Base-by-base conservation (phyloP, 306 rosid species). In the Cucumis melo region DNA sequence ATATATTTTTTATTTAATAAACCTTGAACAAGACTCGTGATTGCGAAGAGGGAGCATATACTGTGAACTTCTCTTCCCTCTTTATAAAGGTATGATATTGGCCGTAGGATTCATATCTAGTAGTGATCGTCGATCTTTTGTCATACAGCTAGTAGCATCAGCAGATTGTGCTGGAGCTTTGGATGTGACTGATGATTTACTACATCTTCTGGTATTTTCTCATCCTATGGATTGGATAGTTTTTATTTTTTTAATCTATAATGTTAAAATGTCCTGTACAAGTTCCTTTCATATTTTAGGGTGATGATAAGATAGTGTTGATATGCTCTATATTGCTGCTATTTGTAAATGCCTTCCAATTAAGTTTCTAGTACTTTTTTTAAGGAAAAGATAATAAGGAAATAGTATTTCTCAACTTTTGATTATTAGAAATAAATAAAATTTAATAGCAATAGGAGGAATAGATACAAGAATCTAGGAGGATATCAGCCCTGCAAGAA, bases 81-180 rank as follows among this genome's bases (percentile, higher is more conserved):
- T 66, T 66, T 19, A 17, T 63, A 63, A 36, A n/a, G 73, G 53
- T 63, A 39, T 19, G 53, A 3, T 66, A 38, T 39, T n/a, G 53
- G 73, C 73, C 19, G 12, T 41, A 39, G 24, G 23, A 29, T 20
- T 73, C 46, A 16, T 73, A 50, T 73, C 39, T 73, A 10, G 44
- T 50, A 29, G 10, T 24, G 61, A 48, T 72, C 17, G 76, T 73
- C 38, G 61, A 48, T 29, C 85, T 89, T 83, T 86, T 94, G 87
- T 88, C 83, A 63, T 86, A 81, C 96, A 95, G 99, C 98, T 95
- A 87, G 97, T 95, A 87, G 92, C 96, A 55, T 87, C 99, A 83
- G 95, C 88, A 84, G 99, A 95, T 84, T 95, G 98, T 89, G 93
- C 98, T 61, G 98, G 99, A 86, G 98, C 99, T 17, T 82, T 95